Conservation (phyloP, 768 basidiomycete species). For the Neoboletus brunneissimus region DNA sequence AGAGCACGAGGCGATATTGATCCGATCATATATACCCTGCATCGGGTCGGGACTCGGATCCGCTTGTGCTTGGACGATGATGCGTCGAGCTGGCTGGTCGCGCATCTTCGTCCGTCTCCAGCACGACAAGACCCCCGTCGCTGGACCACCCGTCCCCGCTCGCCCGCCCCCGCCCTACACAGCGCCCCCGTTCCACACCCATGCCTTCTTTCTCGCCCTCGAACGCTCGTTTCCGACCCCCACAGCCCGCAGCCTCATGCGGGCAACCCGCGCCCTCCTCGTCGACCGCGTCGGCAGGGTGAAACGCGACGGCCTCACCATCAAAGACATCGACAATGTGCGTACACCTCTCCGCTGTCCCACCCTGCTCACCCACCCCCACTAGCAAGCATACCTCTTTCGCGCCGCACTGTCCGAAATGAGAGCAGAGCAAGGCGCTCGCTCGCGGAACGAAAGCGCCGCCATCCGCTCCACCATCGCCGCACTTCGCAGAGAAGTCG, state of each 20-base stretch:
- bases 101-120: constrained; percentile 17
- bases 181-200: constrained; percentile 80
- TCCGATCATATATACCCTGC: neutral
- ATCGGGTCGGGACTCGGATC: constrained; percentile 21
- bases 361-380: neutral
- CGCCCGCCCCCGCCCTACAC: constrained; percentile 40
- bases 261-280: constrained; percentile 75
- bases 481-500: constrained; percentile 84
- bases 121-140: constrained; percentile 9
- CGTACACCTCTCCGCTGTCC: constrained; percentile 18
- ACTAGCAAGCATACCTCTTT: constrained; percentile 92
- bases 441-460: constrained; percentile 79
- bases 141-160: constrained; percentile 18
- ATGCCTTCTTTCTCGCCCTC: constrained; percentile 68
- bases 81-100: constrained; percentile 1
- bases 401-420: constrained; percentile 90
- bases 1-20: no score
- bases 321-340: constrained; percentile 82
- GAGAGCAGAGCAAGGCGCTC: constrained; percentile 79
- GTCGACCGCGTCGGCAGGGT: constrained; percentile 74
- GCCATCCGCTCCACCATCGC: constrained; percentile 73
- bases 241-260: constrained; percentile 78
- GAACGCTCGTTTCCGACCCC: constrained; percentile 73
- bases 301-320: constrained; percentile 63
- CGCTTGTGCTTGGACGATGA: neutral